Evolutionary conservation across 2,329 filamentous ascomycete species (phyloP), one percentile per base, ranked within the genome.

Genomic region (Nemania abortiva): DNA sequence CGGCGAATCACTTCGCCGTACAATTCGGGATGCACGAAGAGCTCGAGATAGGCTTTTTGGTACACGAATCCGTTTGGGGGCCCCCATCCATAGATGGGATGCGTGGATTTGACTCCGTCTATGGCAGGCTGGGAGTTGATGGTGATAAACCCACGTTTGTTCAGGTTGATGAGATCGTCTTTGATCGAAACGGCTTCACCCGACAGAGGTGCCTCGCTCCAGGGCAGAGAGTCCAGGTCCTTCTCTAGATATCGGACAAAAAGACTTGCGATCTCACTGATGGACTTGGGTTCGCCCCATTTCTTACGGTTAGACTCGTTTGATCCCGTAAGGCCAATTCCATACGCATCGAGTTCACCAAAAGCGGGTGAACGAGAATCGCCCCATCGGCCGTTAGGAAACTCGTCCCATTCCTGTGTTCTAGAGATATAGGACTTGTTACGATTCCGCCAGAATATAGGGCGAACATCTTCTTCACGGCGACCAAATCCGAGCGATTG

Each of bases 371-470:
- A 98, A 72, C 96, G 89, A 61, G 95, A 95, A 81, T 99, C 96
- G 82, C 96, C 97, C 96, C 96, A 99, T 81, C 96, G 92, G 55
- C 96, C 96, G 85, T 99, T 99, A 65, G 96, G 96, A 76, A 98
- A 99, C 81, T 99, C 96, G 77, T 99, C 96, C 96, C 96, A 99
- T 75, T 98, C 95, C 79, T 98, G 95, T 0, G 96, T 99, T 64
- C 96, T 93, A 65, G 94, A 90, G 64, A 99, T 91, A 77, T 99
- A 99, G 3, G 95, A 97, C 78, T 96, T 94, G 82, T 97, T 96
- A 67, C 96, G 90, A 83, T 98, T 98, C 75, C 95, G 91, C 96
- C 96, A 99, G 87, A 99, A 99, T 74, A 99, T 97, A 39, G 96
- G 96, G 62, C 96, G 93, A 52, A 99, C 96, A 77, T 98, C 97